Evolutionary conservation across 495 filamentous ascomycete species (phyloP).

Genomic region (Letharia columbiana): DNA sequence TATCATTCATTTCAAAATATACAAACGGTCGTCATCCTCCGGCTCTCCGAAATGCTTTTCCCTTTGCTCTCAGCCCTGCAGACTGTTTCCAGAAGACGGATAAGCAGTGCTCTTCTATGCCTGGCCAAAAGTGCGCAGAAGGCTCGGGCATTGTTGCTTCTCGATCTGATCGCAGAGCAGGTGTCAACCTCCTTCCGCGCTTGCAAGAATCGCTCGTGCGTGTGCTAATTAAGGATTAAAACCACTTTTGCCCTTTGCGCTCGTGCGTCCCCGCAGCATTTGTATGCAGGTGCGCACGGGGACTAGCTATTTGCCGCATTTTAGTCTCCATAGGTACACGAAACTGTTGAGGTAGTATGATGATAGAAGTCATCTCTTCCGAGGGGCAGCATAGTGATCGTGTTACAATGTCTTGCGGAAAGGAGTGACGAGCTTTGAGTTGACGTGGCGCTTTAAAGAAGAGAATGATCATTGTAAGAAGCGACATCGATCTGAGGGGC

Average conservation of each 20-base stretch:
- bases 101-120: background rate
- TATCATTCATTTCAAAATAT: too few species aligned
- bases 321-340: too few species aligned
- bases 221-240: background rate
- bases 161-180: background rate
- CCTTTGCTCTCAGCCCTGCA: background rate
- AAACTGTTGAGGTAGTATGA: background rate
- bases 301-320: background rate
- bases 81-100: background rate
- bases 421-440: background rate
- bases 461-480: background rate
- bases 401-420: background rate
- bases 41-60: background rate
- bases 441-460: background rate
- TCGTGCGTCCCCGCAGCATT: background rate
- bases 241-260: background rate
- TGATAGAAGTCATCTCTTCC: background rate
- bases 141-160: background rate
- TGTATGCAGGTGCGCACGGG: background rate
- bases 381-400: background rate
- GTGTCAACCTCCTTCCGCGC: background rate
- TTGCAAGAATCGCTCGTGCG: background rate
- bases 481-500: background rate
- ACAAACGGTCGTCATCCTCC: background rate
- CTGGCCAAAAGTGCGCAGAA: background rate